Evolutionary conservation across 1,284 basidiomycete genomes (phyloP).

Genomic region (Moesziomyces antarcticus): DNA sequence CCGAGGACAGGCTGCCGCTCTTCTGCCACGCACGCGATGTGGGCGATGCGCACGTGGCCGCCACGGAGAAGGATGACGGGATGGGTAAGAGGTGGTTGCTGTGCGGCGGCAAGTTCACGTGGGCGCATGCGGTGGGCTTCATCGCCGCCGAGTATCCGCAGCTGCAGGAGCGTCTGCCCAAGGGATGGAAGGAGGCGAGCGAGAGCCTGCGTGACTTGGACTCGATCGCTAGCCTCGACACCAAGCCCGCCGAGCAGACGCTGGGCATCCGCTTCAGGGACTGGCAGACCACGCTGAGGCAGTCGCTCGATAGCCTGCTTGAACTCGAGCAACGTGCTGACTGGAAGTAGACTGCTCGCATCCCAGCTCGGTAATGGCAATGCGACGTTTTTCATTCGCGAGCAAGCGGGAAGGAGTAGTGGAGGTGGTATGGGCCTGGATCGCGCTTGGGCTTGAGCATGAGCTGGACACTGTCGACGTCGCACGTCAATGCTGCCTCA

Average conservation of each 20-base stretch:
- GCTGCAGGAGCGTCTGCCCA: constrained; percentile 49
- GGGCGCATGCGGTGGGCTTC: constrained; percentile 51
- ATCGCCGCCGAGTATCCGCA: constrained; percentile 48
- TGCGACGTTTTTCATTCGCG: too few species aligned
- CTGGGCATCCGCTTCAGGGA: constrained; percentile 49
- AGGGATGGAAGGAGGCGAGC: constrained; percentile 53
- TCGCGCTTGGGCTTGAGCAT: constrained; percentile 23
- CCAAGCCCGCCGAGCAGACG: constrained; percentile 36
- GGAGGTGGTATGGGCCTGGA: constrained; percentile 9
- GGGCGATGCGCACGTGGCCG: constrained; percentile 62
- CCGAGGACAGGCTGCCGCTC: constrained; percentile 66
- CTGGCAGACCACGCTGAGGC: constrained; percentile 57
- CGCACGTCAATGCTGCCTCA: constrained; percentile 9
- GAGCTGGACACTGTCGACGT: constrained; percentile 13
- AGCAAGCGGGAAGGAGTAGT: constrained; percentile 1
- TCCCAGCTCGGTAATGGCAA: too few species aligned
- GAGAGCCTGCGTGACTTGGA: constrained; percentile 19
- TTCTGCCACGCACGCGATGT: constrained; percentile 63
- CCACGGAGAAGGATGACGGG: constrained; percentile 44
- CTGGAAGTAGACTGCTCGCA: constrained; percentile 24
- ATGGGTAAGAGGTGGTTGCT: constrained; percentile 53
- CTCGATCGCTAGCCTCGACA: constrained; percentile 46
- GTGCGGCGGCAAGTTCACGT: constrained; percentile 56
- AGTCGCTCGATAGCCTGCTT: constrained; percentile 52
- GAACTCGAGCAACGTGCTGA: constrained; percentile 45